Percentiles rank a stretch among this genome's conserved stretches.
Conservation (phyloP, 805 yeast genomes). For the Candida berthetii region DNA sequence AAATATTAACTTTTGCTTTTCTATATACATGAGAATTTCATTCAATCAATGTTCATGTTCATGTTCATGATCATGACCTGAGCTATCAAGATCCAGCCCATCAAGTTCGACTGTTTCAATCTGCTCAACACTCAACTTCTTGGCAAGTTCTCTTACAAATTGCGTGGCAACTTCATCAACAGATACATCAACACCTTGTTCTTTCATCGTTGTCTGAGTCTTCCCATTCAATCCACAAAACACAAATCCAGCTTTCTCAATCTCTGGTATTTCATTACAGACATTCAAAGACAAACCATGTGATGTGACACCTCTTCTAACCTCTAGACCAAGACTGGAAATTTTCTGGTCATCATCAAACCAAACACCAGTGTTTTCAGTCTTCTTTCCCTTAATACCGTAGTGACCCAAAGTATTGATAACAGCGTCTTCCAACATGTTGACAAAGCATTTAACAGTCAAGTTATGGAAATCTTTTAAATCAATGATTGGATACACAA, state of each 20-base stretch:
- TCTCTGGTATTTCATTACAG: slow-evolving; percentile 60
- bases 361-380: slow-evolving; percentile 90
- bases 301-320: slow-evolving; percentile 76
- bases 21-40: background rate
- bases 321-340: slow-evolving; percentile 86
- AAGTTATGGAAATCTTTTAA: slow-evolving; percentile 51
- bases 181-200: slow-evolving; percentile 17
- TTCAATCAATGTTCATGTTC: background rate
- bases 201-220: slow-evolving; percentile 46
- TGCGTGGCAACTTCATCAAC: slow-evolving; percentile 32
- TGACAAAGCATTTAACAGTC: slow-evolving; percentile 59
- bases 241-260: slow-evolving; percentile 53
- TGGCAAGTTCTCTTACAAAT: slow-evolving; percentile 39
- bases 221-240: slow-evolving; percentile 82
- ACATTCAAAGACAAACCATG: slow-evolving; percentile 89
- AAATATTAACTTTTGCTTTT: too few relatives aligned
- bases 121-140: slow-evolving; percentile 27
- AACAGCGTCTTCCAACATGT: slow-evolving; percentile 52
- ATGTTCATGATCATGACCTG: background rate
- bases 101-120: slow-evolving; percentile 31
- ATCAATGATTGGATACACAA: slow-evolving; percentile 75
- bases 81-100: slow-evolving; percentile 19
- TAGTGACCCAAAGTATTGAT: slow-evolving; percentile 37
- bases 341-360: slow-evolving; percentile 51
- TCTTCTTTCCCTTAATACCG: slow-evolving; percentile 38